Evolutionary conservation across 257 asterid genomes (phyloP), one percentile per base, ranked within the genome.

Genomic region (Solanum dulcamara): DNA sequence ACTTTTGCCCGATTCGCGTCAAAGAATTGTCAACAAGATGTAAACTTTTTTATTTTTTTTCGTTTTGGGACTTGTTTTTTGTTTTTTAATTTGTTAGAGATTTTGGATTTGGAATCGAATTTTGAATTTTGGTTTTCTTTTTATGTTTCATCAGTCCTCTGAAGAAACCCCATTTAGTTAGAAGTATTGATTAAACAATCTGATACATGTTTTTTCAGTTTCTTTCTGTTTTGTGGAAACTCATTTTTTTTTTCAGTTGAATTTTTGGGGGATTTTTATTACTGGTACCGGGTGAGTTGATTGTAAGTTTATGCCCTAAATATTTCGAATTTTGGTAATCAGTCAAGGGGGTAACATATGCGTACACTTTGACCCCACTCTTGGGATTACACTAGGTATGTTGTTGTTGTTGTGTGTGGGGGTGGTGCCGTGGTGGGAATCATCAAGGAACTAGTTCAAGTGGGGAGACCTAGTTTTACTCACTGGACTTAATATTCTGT

Each of bases 21-120:
- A 92, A 79, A 90, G 93, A 90, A 93, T 93, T 68, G 98, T 95
- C 7, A 94, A 92, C 84, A 93, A 91, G 91, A 90, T 93, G 97
- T 91, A 90, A 88, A 0, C 24, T 51, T 37, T 40, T 26, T 60
- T 26, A 2, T 48, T 28, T 2, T 79, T 77, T 55, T 13, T 11
- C 3, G 10, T 37, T 70, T 70, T 37, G 80, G 10, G 22, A 4
- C 30, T 40, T 71, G 85, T 42, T 3, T 26, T 14, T 22, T 28
- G 32, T 35, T 20, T 75, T 13, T 30, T 1, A 7, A 62, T 57
- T 18, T 5, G 15, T 26, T 38, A 32, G 14, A 6, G 20, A 67
- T 67, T 33, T 67, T 32, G 51, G 30, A 12, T 74, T 42, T 24
- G 30, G 81, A 42, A n/a, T 74, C 10, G 0, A 8, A 8, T 33